Percentiles rank a stretch among this genome's conserved stretches.
phyloP scores from a whole-genome alignment of 768 basidiomycete species.

The Pulveroboletus ravenelii region DNA sequence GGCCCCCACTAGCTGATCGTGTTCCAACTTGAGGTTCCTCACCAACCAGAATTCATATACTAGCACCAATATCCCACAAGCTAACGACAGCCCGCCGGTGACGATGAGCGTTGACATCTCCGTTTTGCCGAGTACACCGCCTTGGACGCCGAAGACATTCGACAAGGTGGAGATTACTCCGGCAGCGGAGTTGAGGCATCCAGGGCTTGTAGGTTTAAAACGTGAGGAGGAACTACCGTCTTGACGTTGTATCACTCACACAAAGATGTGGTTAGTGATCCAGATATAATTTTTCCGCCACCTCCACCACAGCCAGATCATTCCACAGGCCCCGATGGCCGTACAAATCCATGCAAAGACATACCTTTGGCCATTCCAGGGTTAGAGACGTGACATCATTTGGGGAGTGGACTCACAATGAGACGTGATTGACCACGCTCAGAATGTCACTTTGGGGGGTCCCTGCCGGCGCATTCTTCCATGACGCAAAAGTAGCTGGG shows the following conservation, averaged over 20 bases:
- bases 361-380: slow-evolving; percentile 33
- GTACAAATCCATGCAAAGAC: slow-evolving; percentile 51
- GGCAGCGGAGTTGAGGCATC: slow-evolving; percentile 51
- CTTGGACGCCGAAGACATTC: slow-evolving; percentile 47
- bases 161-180: slow-evolving; percentile 53
- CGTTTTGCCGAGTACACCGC: slow-evolving; percentile 39
- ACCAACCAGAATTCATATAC: slow-evolving; percentile 46
- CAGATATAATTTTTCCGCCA: slow-evolving; percentile 59
- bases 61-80: slow-evolving; percentile 39
- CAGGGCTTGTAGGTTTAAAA: slow-evolving; percentile 38
- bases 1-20: slow-evolving; percentile 38
- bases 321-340: slow-evolving; percentile 48
- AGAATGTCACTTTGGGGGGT: slow-evolving; percentile 34
- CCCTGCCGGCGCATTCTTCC: slow-evolving; percentile 22
- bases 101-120: slow-evolving; percentile 46
- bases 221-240: not conserved
- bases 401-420: slow-evolving; percentile 37
- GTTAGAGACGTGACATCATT: slow-evolving; percentile 1
- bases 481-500: slow-evolving; percentile 56
- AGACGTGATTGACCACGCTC: slow-evolving; percentile 36
- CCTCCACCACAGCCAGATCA: slow-evolving; percentile 57
- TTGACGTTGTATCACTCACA: slow-evolving; percentile 34
- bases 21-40: slow-evolving; percentile 39
- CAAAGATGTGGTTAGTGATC: slow-evolving; percentile 51
- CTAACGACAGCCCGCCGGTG: slow-evolving; percentile 35